Base-by-base conservation (phyloP, 352 stramenopile species). In the Pythium phragmitis region DNA sequence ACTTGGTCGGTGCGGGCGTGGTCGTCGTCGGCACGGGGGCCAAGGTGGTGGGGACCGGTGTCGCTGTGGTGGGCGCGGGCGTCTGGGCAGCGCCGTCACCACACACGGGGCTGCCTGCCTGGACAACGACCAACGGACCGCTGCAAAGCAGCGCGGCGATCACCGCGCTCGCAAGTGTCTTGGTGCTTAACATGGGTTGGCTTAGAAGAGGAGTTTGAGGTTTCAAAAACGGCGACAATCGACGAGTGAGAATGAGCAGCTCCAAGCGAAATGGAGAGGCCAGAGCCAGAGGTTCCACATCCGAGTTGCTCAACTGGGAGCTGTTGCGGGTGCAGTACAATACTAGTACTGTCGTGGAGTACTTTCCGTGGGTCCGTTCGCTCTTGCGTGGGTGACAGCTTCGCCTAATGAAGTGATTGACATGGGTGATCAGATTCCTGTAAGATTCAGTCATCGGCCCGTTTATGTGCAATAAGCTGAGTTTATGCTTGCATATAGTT, bases 101-200 rank as follows among this genome's bases (percentile, higher is more conserved):
- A 26, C 51, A 47, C 51, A 57, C 51, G 13, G 51, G 51, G 6
- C 34, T 13, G 30, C 23, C 36, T 3, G 51, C 51, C 17, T 17
- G n/a, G 34, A 47, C 34, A 16, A 33, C n/a, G 51, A 28, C 13
- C 4, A 14, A 33, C 43, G n/a, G 43, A 21, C 21, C 26, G 21
- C 17, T 30, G 51, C 51, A 57, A n/a, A 57, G 51, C 19, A 50
- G 37, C 9, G 41, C 39, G 7, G 54, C 41, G 4, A 51, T 23
- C 19, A 60, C 39, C 0, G 36, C 23, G 11, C 9, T n/a, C 11
- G 23, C 36, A 17, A 60, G 37, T 17, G 39, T 42, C 54, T 51
- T 60, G 36, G 39, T 21, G 13, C 19, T 37, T 6, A 59, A 48
- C 52, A 59, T 59, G 36, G 41, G 14, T 36, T n/a, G 30, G 8